phyloP scores from a whole-genome alignment of 305 asterid genomes.

The Plantago rigida region DNA sequence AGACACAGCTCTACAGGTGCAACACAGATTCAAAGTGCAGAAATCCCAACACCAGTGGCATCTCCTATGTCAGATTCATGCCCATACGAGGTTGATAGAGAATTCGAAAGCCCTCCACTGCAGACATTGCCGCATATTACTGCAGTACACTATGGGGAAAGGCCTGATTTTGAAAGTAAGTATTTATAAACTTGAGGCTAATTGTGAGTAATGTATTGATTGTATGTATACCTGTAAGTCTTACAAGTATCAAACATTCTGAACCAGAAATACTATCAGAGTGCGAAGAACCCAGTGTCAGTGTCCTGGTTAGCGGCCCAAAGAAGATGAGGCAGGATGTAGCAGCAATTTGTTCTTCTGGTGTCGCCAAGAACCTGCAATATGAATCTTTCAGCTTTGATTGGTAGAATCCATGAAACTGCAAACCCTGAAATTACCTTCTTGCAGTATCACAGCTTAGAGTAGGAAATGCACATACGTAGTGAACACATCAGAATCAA shows the following conservation, averaged over 20 bases:
- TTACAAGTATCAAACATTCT: neutral
- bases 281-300: slow-evolving; percentile 25
- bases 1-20: slow-evolving; percentile 15
- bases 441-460: neutral
- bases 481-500: too few relatives aligned
- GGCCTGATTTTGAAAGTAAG: slow-evolving; percentile 48
- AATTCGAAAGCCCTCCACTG: slow-evolving; percentile 34
- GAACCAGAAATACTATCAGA: slow-evolving; percentile 28
- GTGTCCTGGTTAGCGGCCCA: slow-evolving; percentile 41
- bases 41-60: slow-evolving; percentile 20
- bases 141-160: slow-evolving; percentile 34
- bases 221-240: neutral
- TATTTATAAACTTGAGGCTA: neutral
- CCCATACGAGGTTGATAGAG: slow-evolving; percentile 25
- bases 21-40: slow-evolving; percentile 28
- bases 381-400: slow-evolving; percentile 38
- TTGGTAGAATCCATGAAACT: slow-evolving; percentile 24
- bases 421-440: neutral
- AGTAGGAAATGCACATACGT: too few relatives aligned
- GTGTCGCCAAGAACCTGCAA: slow-evolving; percentile 19
- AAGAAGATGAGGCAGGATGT: slow-evolving; percentile 36
- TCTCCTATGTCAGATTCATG: slow-evolving; percentile 25
- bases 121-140: slow-evolving; percentile 29
- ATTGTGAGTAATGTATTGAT: neutral
- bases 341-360: slow-evolving; percentile 35